Base-by-base conservation (phyloP, 306 rosid genomes). In the Hylodesmum podocarpum region DNA sequence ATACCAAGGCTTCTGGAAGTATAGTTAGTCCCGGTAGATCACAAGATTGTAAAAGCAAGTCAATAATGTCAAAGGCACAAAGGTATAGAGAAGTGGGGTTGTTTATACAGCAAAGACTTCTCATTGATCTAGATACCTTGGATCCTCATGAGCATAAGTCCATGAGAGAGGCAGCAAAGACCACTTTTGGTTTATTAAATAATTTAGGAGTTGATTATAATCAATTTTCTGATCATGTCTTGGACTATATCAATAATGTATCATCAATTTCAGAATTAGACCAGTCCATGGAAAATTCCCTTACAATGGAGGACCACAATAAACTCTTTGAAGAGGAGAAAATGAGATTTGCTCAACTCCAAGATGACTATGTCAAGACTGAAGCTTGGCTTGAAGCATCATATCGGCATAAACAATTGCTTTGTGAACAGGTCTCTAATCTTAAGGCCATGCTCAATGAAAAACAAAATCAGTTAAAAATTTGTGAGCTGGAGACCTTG, bases 81-180 rank as follows among this genome's bases (percentile, higher is more conserved):
- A 57, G 15, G 43, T 73, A 65, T 21, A 77, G 19, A 28, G 66
- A 61, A 40, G 2, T 64, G 28, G 76, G 14, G 3, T 36, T 46
- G 34, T 21, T 15, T 9, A n/a, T 15, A 5, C 76, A 68, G 27
- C 34, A 46, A 34, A 41, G 12, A 0, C 83, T 85, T 69, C 79
- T 85, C 2, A 5, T 0, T 19, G 73, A 69, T 33, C 81, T 85
- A 0, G 79, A 74, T 68, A 33, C 49, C 68, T 55, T 69, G 22
- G 63, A 65, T 78, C 70, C 70, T 62, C 61, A 24, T 25, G 73
- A 74, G 27, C 46, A 68, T 0, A 69, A 73, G 21, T 81, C 81
- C 12, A 78, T 81, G 81, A 63, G 67, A 74, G 71, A 51, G 36
- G 75, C 76, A 13, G 86, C 81, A n/a, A 76, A 85, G 28, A 36